These are phyloP conservation scores for Raphanus hybrid DNA, from an alignment of 441 rosid genomes.

Conservation along the genomic window DNA sequence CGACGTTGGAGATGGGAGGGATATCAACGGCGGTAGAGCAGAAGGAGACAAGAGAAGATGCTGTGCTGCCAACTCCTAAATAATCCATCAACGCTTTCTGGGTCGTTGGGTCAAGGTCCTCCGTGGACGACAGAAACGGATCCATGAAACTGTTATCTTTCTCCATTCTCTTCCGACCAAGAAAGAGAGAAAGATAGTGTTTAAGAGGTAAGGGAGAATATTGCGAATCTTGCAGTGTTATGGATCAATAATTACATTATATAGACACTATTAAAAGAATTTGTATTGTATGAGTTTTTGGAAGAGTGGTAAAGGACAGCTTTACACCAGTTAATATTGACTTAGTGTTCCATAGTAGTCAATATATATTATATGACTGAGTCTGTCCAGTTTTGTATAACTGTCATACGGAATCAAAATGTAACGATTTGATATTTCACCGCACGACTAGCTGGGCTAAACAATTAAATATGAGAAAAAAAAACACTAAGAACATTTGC, in stretches of 20 bases:
- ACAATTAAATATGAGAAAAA: conserved; percentile 5
- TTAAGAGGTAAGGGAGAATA: conserved; percentile 7
- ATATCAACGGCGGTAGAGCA: conserved; percentile 38
- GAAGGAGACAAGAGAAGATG: conserved; percentile 43
- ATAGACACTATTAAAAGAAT: not conserved
- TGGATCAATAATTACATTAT: conserved; percentile 28
- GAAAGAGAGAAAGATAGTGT: not conserved
- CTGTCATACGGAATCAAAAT: conserved; percentile 5
- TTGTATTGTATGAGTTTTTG: conserved; percentile 1
- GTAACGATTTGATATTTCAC: conserved; percentile 5
- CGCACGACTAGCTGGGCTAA: conserved; percentile 26
- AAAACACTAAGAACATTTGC: not conserved
- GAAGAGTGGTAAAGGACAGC: conserved; percentile 39
- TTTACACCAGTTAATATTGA: conserved; percentile 30
- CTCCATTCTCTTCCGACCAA: conserved; percentile 28
- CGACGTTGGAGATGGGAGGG: conserved; percentile 8
- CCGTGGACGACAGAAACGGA: conserved; percentile 32
- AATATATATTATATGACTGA: not conserved
- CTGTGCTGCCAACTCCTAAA: conserved; percentile 40
- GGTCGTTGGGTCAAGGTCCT: conserved; percentile 37
- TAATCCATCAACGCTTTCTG: conserved; percentile 37
- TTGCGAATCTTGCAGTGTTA: not conserved
- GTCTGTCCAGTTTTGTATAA: conserved; percentile 1
- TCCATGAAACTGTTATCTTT: conserved; percentile 32
- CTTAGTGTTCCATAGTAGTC: conserved; percentile 23